Base-by-base conservation (phyloP, 495 filamentous ascomycete genomes). In the Podospora tetraspora region DNA sequence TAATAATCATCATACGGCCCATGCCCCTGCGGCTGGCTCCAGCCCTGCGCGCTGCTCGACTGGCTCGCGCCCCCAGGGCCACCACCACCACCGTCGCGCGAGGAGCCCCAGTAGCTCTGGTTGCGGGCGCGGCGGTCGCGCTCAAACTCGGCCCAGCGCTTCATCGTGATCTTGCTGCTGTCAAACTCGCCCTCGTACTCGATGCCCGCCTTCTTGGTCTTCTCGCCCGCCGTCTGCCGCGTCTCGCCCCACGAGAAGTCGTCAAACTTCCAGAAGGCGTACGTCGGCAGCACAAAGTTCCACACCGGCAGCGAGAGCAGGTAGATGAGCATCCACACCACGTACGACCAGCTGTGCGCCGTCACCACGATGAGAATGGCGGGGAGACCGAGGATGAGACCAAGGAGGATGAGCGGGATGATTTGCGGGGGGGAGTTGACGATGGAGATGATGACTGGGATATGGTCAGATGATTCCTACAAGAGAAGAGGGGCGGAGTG, bases 191-290 rank as follows among this genome's bases (percentile, higher is more conserved):
- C 96, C 80, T 98, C 94, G 66, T 90, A 90, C 70, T 92, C 92
- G 30, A 91, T 90, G 58, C 91, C 91, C 1, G 87, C 87, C 71
- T 84, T 84, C 82, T 92, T 92, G 11, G 85, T 88, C 82, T 92
- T 92, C 74, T 96, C 96, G 3, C 93, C 94, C 1, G 89, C 93
- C 13, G 94, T 97, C 86, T 98, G 96, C 29, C 96, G 88, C 29
- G 96, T 99, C 72, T 99, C 96, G 70, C 96, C 96, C 95, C 96
- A 99, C 74, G 91, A 95, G 83, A 99, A 99, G 79, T 99, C 96
- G 74, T 99, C 96, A 77, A 99, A 99, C 77, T 99, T 97, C 96
- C 96, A 99, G 83, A 92, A 99, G 7, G 96, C 91, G 74, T 99
- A 99, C 19, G 86, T 86, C 0, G 96, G 96, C 3, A 99, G 89